Percentiles rank a stretch among this genome's conserved stretches.
Evolutionary conservation across 1,284 basidiomycete species (phyloP).

Genomic region (Pseudozyma tsukubaensis): DNA sequence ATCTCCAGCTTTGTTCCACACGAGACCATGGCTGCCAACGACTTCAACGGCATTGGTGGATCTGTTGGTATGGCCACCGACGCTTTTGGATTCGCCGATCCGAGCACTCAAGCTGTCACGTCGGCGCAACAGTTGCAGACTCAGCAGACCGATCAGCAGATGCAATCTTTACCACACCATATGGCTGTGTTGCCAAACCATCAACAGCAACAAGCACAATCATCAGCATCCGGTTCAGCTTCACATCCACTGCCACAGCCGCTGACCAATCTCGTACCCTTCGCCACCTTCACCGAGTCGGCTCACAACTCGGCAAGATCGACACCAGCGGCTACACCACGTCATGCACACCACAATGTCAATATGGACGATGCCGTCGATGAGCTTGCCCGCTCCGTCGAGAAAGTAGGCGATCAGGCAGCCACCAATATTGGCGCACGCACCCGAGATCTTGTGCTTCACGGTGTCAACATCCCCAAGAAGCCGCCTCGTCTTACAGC

Average conservation of each 20-base stretch:
- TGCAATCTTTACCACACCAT: conserved; percentile 6
- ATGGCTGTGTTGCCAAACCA: conserved; percentile 3
- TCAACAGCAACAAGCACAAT: conserved; percentile 15
- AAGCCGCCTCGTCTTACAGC: conserved; percentile 48
- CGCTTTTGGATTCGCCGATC: conserved; percentile 22
- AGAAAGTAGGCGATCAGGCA: conserved; percentile 46
- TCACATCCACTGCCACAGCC: conserved; percentile 29
- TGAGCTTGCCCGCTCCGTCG: conserved; percentile 43
- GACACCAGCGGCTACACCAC: conserved; percentile 31
- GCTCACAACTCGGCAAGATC: conserved; percentile 41
- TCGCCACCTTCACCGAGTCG: conserved; percentile 40
- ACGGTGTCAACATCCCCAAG: conserved; percentile 52
- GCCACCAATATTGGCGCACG: conserved; percentile 46
- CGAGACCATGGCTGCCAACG: conserved; percentile 25
- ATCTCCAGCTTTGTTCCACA: conserved; percentile 48
- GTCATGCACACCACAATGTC: conserved; percentile 12
- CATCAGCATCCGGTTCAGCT: not conserved
- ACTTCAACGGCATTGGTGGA: conserved; percentile 10
- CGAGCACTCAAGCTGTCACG: not conserved
- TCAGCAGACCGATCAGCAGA: conserved; percentile 10
- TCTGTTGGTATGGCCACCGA: conserved; percentile 10
- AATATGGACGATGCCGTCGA: conserved; percentile 34
- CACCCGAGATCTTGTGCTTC: conserved; percentile 46
- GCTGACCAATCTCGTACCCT: conserved; percentile 27
- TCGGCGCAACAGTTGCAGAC: conserved; percentile 6